Percentiles rank a stretch among this genome's conserved stretches.
Evolutionary conservation across 1,284 basidiomycete species (phyloP).

Genomic region (Pascua guehoae): DNA sequence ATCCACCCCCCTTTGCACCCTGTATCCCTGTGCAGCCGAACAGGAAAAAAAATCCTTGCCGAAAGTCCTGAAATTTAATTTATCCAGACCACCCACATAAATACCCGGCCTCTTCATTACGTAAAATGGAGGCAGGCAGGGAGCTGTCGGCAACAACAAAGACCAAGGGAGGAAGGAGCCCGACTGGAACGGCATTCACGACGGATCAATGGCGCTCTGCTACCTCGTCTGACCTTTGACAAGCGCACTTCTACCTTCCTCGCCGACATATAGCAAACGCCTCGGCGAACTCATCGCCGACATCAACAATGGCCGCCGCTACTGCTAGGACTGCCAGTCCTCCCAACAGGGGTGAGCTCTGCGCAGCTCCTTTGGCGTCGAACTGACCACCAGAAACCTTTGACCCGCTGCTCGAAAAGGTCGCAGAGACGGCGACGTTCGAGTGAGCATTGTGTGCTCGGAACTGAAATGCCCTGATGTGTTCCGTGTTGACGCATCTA

Average conservation of each 20-base stretch:
- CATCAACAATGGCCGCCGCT: not conserved
- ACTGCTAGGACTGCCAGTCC: not conserved
- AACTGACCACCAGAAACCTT: constrained; percentile 34
- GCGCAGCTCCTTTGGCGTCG: not conserved
- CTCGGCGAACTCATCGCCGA: not conserved
- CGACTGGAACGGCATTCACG: too few relatives aligned
- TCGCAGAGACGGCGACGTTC: constrained; percentile 66
- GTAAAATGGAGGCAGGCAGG: too few relatives aligned
- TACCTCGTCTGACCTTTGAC: too few relatives aligned
- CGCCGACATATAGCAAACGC: not conserved
- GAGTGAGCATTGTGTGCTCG: constrained; percentile 54
- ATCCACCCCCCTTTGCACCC: too few relatives aligned
- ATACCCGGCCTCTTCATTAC: too few relatives aligned
- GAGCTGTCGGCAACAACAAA: too few relatives aligned
- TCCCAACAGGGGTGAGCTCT: constrained; percentile 4
- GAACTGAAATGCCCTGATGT: constrained; percentile 1
- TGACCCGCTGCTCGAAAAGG: constrained; percentile 61
- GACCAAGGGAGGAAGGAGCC: too few relatives aligned
- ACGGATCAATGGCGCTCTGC: too few relatives aligned
- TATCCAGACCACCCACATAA: too few relatives aligned
- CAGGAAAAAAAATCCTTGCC: too few relatives aligned
- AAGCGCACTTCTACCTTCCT: not conserved
- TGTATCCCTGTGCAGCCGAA: too few relatives aligned
- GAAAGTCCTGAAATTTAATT: too few relatives aligned
- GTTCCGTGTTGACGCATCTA: constrained; percentile 31